Percentiles rank a stretch among this genome's conserved stretches.
These are phyloP conservation scores for Phaeoacremonium minimum DNA, from an alignment of 2,329 filamentous ascomycete species.

Conservation along the genomic window DNA sequence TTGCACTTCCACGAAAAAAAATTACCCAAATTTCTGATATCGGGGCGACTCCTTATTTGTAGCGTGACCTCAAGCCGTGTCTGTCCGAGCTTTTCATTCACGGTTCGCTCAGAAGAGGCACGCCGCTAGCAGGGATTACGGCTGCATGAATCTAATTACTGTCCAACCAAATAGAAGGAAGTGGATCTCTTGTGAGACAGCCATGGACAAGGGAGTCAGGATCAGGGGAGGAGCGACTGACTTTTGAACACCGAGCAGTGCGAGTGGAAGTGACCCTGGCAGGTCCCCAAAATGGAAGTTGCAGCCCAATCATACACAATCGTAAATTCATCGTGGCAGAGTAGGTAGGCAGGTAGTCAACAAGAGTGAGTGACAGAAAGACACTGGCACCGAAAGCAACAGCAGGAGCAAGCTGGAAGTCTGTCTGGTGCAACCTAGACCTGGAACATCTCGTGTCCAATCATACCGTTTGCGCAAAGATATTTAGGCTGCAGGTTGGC, in stretches of 20 bases:
- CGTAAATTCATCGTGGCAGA: no score
- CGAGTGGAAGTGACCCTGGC: no score
- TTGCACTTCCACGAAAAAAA: conserved; percentile 22
- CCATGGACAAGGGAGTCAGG: conserved; percentile 6
- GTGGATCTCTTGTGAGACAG: conserved; percentile 9
- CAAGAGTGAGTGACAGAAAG: no score
- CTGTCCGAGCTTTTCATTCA: conserved; percentile 12
- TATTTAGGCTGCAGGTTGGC: not conserved
- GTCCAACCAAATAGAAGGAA: conserved; percentile 9
- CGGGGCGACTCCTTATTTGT: conserved; percentile 39
- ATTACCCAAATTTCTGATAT: conserved; percentile 30
- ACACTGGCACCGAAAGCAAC: no score
- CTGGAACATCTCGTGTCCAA: conserved; percentile 1
- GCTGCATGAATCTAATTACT: conserved; percentile 1
- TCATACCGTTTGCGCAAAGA: not conserved
- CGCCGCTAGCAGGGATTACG: conserved; percentile 11
- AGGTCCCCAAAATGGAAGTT: no score
- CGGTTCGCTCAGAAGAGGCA: conserved; percentile 8
- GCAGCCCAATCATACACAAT: no score
- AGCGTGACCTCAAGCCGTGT: conserved; percentile 23
- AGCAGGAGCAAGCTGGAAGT: no score
- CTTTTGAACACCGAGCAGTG: no score
- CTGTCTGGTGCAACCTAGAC: no score
- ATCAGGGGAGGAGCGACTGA: not conserved
- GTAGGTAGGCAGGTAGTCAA: no score